A percentile compares a stretch with the other conserved stretches of the same genome.
Evolutionary conservation across 306 rosid species (phyloP).

Genomic region (Dalbergia cultrata): DNA sequence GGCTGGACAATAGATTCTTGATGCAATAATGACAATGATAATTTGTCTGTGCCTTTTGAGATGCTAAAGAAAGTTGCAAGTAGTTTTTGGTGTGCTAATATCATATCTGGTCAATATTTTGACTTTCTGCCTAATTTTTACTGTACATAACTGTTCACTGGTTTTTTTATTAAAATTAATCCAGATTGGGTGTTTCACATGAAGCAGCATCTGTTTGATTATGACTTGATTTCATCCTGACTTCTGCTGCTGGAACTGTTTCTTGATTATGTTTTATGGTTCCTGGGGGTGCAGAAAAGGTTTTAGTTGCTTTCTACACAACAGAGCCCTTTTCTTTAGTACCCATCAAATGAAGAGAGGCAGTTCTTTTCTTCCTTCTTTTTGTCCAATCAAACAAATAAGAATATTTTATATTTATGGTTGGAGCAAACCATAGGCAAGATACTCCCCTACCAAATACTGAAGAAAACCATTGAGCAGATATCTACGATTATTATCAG

Average conservation of each 20-base stretch:
- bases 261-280: neutral
- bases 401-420: neutral
- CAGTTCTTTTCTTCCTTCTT: neutral
- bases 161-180: constrained; percentile 3
- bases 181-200: constrained; percentile 2
- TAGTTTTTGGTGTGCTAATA: constrained; percentile 22
- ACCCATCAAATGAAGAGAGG: neutral
- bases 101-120: constrained; percentile 9
- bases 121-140: neutral
- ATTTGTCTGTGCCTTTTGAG: neutral
- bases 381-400: neutral
- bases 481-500: constrained; percentile 1
- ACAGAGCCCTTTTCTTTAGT: neutral
- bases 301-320: neutral
- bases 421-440: neutral
- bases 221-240: constrained; percentile 7
- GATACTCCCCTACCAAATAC: neutral
- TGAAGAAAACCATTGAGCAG: neutral
- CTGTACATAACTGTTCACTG: neutral
- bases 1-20: constrained; percentile 7
- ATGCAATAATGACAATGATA: neutral
- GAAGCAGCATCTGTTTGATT: constrained; percentile 1
- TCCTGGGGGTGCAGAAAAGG: constrained; percentile 6
- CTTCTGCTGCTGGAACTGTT: neutral
- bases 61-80: neutral